A percentile compares a stretch with the other conserved stretches of the same genome.
Evolutionary conservation across 83 land plant species (phyloP).

Genomic region (Isoetes engelmannii): DNA sequence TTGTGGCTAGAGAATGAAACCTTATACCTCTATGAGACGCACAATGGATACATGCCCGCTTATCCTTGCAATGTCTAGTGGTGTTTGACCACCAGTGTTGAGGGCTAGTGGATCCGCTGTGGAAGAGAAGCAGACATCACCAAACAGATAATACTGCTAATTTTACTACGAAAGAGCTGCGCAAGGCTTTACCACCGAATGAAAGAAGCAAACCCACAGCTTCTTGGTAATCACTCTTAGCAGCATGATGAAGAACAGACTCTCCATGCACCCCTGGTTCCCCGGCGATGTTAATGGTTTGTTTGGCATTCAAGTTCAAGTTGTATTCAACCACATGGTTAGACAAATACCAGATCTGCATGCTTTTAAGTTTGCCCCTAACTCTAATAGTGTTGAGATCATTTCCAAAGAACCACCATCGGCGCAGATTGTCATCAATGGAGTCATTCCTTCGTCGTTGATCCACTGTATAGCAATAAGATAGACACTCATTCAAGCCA

Average conservation of each 20-base stretch:
- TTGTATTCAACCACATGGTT: neutral
- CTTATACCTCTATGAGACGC: constrained; percentile 7
- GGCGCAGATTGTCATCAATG: neutral
- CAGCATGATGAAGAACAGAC: constrained; percentile 8
- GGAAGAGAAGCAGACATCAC: neutral
- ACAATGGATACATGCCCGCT: constrained; percentile 5
- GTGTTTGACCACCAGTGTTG: constrained; percentile 5
- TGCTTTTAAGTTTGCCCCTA: neutral
- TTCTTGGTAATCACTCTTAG: neutral
- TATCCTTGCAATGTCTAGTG: constrained; percentile 10
- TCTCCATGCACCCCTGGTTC: neutral
- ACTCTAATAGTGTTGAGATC: neutral
- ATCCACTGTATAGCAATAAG: neutral
- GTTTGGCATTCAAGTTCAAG: neutral
- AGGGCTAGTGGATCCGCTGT: constrained; percentile 1
- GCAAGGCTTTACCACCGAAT: neutral
- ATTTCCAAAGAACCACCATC: neutral
- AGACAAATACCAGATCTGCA: constrained; percentile 2
- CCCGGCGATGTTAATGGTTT: neutral
- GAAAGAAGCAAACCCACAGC: constrained; percentile 7
- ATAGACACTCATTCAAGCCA: neutral
- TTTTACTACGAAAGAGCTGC: neutral
- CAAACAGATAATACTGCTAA: neutral
- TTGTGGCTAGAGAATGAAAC: neutral
- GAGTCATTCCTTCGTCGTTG: constrained; percentile 3